These are phyloP conservation scores for Trichopus zeylanicus DNA, from an alignment of 116 monocot species.

Conservation along the genomic window DNA sequence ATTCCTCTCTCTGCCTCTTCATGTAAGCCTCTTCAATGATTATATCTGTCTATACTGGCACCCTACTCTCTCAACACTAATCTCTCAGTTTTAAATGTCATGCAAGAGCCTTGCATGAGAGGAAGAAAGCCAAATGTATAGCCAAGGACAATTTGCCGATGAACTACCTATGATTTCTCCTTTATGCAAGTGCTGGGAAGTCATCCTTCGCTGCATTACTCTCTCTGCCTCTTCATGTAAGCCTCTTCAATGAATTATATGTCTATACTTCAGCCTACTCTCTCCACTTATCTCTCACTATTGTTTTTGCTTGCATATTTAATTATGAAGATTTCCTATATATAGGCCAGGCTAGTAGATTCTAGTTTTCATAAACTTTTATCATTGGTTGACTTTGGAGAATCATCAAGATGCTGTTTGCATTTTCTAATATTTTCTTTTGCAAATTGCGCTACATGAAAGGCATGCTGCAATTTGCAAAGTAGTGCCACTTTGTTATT, in stretches of 20 bases:
- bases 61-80: background rate
- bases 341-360: background rate
- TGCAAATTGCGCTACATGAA: background rate
- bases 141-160: no score
- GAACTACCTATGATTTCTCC: no score
- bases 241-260: slow-evolving; percentile 1
- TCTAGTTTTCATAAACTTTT: background rate
- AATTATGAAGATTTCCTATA: background rate
- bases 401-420: background rate
- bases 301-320: background rate
- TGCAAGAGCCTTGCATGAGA: no score
- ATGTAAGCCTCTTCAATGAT: slow-evolving; percentile 1
- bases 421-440: background rate
- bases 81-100: no score
- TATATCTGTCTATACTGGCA: background rate
- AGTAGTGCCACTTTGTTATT: background rate
- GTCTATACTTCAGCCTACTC: background rate
- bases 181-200: no score
- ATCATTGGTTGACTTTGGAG: background rate
- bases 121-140: no score
- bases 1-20: slow-evolving; percentile 9
- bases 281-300: background rate
- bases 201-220: no score
- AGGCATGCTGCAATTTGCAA: background rate
- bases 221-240: background rate